A percentile compares a stretch with the other conserved stretches of the same genome.
Evolutionary conservation across 2,329 filamentous ascomycete species (phyloP).

Genomic region (Colletotrichum sp.): DNA sequence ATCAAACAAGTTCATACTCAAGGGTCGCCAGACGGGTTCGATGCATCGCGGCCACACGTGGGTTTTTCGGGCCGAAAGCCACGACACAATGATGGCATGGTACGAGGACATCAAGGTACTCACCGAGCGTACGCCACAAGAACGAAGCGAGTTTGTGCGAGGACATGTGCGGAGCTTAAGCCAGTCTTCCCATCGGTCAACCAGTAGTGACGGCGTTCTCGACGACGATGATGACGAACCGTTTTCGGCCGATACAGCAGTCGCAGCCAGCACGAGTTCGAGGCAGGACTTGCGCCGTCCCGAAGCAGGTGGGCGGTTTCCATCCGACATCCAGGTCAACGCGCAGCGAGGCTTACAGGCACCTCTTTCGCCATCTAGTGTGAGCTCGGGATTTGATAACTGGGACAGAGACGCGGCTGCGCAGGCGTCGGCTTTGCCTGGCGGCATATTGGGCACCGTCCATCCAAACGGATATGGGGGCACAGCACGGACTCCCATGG

Average conservation of each 20-base stretch:
- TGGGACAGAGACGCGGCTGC: constrained; percentile 64
- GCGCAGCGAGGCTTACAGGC: constrained; percentile 79
- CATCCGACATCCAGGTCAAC: constrained; percentile 89
- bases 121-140: constrained; percentile 87
- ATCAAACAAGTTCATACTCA: constrained; percentile 97
- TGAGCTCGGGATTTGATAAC: constrained; percentile 65
- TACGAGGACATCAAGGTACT: constrained; percentile 91
- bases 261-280: constrained; percentile 54
- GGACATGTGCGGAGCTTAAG: constrained; percentile 81
- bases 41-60: constrained; percentile 85
- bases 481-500: constrained; percentile 49
- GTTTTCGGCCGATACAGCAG: constrained; percentile 61
- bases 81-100: constrained; percentile 98
- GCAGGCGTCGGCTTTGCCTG: constrained; percentile 59
- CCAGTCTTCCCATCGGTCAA: constrained; percentile 64
- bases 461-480: constrained; percentile 47
- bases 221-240: constrained; percentile 76
- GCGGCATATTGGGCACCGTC: background rate
- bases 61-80: constrained; percentile 74
- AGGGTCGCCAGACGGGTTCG: constrained; percentile 89
- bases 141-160: constrained; percentile 86
- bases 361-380: constrained; percentile 81
- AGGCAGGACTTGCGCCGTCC: constrained; percentile 69
- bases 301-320: constrained; percentile 94
- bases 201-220: constrained; percentile 77